Base-by-base conservation (phyloP, 208 protist species). In the Borovskyia barvae region DNA sequence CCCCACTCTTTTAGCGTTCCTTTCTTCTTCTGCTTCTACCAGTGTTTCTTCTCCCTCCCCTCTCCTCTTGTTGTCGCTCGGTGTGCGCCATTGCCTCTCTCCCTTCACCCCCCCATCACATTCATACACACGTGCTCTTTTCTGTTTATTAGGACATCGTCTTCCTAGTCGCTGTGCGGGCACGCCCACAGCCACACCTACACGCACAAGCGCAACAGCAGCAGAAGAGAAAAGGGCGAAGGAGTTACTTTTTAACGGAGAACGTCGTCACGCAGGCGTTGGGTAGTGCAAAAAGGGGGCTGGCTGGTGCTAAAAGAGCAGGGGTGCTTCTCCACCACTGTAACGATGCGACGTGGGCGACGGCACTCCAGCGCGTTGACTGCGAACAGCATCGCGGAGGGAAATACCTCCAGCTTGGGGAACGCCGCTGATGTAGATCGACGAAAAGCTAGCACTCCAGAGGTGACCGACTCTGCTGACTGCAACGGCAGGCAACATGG, bases 21-120 rank as follows among this genome's bases (percentile, higher is more conserved):
- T n/a, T n/a, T n/a, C n/a, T 28, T 53, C 24, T 40, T 43, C 26
- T 66, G 41, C 22, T 11, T 26, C 8, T 62, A 28, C 25, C 28
- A 19, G 51, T 24, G 46, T 43, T 8, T 55, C 14, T 17, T 47
- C 3, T 12, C 15, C 33, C 32, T 40, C 43, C 14, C 35, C 43
- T 53, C 54, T 57, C 55, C 56, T 42, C 56, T 49, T 7, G 61
- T 3, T 26, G 1, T 46, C 3, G 5, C 26, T 8, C 36, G 45
- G n/a, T 39, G 6, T 12, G 30, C 45, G 41, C 33, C 26, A n/a
- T 20, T 47, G n/a, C n/a, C n/a, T n/a, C 8, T 60, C 29, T 8
- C 29, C 22, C 2, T 19, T 43, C 32, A 14, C 29, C 12, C 29
- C 14, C 47, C 42, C n/a, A 48, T 48, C 9, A 28, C 20, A 48